phyloP scores from a whole-genome alignment of 2,329 filamentous ascomycete genomes.

The Sclerotinia subarctica region DNA sequence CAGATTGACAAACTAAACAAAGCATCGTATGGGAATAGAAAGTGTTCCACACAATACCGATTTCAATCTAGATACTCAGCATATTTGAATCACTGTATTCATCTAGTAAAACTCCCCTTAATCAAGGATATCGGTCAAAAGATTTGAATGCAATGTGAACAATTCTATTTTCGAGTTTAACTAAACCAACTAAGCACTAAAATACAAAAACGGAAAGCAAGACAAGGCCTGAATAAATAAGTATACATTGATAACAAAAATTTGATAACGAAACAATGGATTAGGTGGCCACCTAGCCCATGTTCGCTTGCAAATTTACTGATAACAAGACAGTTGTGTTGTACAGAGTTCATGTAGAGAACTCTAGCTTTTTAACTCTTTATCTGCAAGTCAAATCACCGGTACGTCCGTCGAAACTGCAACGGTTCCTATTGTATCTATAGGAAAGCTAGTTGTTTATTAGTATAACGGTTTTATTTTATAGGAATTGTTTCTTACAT shows the following conservation, averaged over 20 bases:
- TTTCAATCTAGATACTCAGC: too few species aligned
- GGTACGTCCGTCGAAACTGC: not conserved
- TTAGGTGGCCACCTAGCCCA: not conserved
- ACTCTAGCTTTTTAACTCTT: not conserved
- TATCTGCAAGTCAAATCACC: not conserved
- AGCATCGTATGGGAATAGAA: too few species aligned
- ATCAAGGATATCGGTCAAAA: too few species aligned
- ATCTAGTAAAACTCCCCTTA: too few species aligned
- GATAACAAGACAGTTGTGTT: too few species aligned
- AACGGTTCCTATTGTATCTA: not conserved
- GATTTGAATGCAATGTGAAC: too few species aligned
- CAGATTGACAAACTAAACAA: too few species aligned
- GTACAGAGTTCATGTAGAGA: not conserved
- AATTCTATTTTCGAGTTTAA: not conserved
- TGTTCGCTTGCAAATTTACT: not conserved
- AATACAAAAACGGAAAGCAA: not conserved
- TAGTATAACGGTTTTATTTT: not conserved
- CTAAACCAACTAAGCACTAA: not conserved
- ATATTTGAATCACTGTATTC: too few species aligned
- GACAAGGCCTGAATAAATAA: not conserved
- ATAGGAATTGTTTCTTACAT: not conserved
- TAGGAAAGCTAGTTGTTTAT: not conserved
- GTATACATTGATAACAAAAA: not conserved
- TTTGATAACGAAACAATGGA: not conserved
- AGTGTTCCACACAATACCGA: too few species aligned